Evolutionary conservation across 2,329 filamentous ascomycete genomes (phyloP).

Genomic region (Parascedosporium putredinis): DNA sequence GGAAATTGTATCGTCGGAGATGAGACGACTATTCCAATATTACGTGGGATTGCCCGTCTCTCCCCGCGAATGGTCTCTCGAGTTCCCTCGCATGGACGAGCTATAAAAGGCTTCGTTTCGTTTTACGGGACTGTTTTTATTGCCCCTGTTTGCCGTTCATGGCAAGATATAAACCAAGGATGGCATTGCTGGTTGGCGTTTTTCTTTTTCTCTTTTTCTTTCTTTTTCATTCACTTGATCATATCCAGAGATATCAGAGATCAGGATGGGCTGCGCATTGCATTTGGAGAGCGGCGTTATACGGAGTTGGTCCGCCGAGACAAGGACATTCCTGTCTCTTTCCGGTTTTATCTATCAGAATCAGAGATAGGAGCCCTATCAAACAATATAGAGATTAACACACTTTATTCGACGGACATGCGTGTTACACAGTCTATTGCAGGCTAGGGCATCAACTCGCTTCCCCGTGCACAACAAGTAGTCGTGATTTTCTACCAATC

Average conservation of each 20-base stretch:
- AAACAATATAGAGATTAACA: no score
- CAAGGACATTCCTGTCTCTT: not conserved
- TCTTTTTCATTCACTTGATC: no score
- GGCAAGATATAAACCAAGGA: no score
- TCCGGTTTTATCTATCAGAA: no score
- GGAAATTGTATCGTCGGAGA: slow-evolving; percentile 33
- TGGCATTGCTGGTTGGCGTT: not conserved
- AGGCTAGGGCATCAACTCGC: no score
- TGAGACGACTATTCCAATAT: slow-evolving; percentile 34
- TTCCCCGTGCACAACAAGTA: no score
- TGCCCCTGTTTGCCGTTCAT: no score
- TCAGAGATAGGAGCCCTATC: no score
- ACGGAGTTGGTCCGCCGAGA: not conserved
- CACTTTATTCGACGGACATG: no score
- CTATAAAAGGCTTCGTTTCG: slow-evolving; percentile 16
- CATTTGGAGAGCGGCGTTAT: not conserved
- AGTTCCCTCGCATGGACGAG: slow-evolving; percentile 36
- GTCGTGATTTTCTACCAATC: not conserved
- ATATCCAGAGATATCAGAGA: not conserved
- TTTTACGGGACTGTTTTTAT: no score
- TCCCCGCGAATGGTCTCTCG: slow-evolving; percentile 36
- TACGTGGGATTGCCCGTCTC: slow-evolving; percentile 43
- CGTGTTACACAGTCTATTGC: no score
- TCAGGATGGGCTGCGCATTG: not conserved
- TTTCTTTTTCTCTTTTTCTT: no score